phyloP scores from a whole-genome alignment of 768 basidiomycete genomes.

The Tricholoma furcatifolium region DNA sequence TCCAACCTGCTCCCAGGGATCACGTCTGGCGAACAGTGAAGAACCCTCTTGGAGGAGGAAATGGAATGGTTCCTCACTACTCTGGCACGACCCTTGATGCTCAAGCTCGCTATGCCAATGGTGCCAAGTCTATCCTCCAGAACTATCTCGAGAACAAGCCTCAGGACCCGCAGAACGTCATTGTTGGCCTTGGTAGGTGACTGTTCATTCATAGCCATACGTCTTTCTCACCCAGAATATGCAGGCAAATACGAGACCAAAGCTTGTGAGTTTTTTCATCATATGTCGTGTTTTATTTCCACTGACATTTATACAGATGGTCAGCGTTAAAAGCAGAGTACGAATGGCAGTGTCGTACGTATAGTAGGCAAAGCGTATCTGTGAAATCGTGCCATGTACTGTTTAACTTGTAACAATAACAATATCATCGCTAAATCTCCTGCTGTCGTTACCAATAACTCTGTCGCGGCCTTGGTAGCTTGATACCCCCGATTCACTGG shows the following conservation, averaged over 20 bases:
- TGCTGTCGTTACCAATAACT: too few relatives aligned
- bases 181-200: conserved; percentile 63
- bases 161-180: conserved; percentile 81
- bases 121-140: conserved; percentile 66
- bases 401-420: background rate
- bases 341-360: background rate
- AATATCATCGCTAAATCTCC: too few relatives aligned
- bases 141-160: conserved; percentile 63
- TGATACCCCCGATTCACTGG: too few relatives aligned
- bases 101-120: conserved; percentile 81
- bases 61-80: conserved; percentile 89
- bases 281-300: background rate
- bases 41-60: conserved; percentile 80
- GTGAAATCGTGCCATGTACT: background rate
- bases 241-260: conserved; percentile 43
- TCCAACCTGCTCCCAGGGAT: conserved; percentile 83
- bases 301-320: conserved; percentile 36
- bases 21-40: conserved; percentile 85
- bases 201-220: conserved; percentile 7
- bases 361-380: background rate
- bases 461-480: too few relatives aligned
- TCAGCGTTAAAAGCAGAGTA: conserved; percentile 37
- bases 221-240: background rate
- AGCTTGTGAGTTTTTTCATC: conserved; percentile 35
- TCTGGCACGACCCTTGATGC: conserved; percentile 90